These are phyloP conservation scores for Metschnikowia proteae DNA, from an alignment of 805 yeast species.

Conservation along the genomic window DNA sequence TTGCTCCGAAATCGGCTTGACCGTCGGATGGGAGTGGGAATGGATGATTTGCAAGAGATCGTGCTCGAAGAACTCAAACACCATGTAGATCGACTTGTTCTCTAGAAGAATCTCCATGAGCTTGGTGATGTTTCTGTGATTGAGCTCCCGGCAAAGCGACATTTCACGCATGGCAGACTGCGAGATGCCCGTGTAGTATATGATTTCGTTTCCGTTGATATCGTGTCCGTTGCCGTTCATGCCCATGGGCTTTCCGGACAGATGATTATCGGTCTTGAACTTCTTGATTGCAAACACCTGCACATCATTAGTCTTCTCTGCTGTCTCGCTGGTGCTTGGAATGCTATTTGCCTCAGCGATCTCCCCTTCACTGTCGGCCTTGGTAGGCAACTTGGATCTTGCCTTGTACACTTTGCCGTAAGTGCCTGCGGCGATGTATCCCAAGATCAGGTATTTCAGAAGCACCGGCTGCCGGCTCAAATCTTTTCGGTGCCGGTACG, in stretches of 20 bases:
- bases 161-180: constrained; percentile 96
- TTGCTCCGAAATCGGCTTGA: constrained; percentile 69
- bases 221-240: constrained; percentile 30
- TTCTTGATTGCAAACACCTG: constrained; percentile 82
- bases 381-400: constrained; percentile 33
- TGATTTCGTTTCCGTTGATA: constrained; percentile 74
- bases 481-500: constrained; percentile 53
- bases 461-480: constrained; percentile 65
- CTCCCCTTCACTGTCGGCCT: constrained; percentile 10
- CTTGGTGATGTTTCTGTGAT: constrained; percentile 73
- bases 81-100: constrained; percentile 87
- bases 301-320: constrained; percentile 9
- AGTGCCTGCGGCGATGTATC: constrained; percentile 98
- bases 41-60: constrained; percentile 93
- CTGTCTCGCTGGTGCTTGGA: background rate
- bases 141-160: constrained; percentile 86
- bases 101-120: constrained; percentile 82
- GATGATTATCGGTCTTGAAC: constrained; percentile 76
- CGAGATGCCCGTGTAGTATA: constrained; percentile 90
- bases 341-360: constrained; percentile 1
- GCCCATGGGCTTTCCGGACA: constrained; percentile 23
- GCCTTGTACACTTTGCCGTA: constrained; percentile 96
- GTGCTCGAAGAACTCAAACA: constrained; percentile 94
- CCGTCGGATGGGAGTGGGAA: constrained; percentile 86
- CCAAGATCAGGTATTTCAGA: constrained; percentile 82